Base-by-base conservation (phyloP, 2,329 filamentous ascomycete species). In the Colletotrichum godetiae region DNA sequence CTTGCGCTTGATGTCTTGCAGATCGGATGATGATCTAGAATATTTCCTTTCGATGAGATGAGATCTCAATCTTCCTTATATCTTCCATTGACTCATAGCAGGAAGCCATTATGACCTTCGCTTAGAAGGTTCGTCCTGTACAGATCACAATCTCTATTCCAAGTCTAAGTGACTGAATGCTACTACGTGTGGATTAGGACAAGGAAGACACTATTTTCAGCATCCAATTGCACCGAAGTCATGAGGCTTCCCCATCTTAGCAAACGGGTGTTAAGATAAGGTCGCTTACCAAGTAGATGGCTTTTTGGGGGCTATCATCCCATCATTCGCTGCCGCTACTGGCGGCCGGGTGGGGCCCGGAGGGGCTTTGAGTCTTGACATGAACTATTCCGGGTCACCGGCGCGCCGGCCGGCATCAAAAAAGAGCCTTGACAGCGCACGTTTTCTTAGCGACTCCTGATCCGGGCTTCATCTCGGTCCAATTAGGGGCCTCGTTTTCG, bases 231-330 rank as follows among this genome's bases (percentile, higher is more conserved):
- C 19, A 59, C 53, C 24, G 58, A 53, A 4, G 35, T 49, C 59
- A 53, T 63, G 42, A 64, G 24, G 27, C 27, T 58, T 55, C 58
- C 27, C 37, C 52, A 35, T 60, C 53, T 64, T 59, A 69, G 31
- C 31, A 35, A 53, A 24, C 31, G 8, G 19, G 15, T 69, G 12
- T 53, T 69, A 64, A 69, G 60, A 19, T 56, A 31, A 22, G 31
- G 31, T 64, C 66, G 59, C 53, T 69, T 55, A 60, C 31, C 70
- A 60, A 69, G 53, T 73, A 60, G 22, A 69, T 69, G 55, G 70
- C 27, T 5, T 56, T 27, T 53, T 19, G 11, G 33, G 37, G 33
- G 24, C 42, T 56, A 33, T 8, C 42, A 56, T 60, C 42, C 59
- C 59, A 49, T 59, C 29, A 53, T 31, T 31, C 10, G 53, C 53